Evolutionary conservation across 2,329 filamentous ascomycete genomes (phyloP), one percentile per base, ranked within the genome.

Genomic region (Furcasterigmium furcatum): DNA sequence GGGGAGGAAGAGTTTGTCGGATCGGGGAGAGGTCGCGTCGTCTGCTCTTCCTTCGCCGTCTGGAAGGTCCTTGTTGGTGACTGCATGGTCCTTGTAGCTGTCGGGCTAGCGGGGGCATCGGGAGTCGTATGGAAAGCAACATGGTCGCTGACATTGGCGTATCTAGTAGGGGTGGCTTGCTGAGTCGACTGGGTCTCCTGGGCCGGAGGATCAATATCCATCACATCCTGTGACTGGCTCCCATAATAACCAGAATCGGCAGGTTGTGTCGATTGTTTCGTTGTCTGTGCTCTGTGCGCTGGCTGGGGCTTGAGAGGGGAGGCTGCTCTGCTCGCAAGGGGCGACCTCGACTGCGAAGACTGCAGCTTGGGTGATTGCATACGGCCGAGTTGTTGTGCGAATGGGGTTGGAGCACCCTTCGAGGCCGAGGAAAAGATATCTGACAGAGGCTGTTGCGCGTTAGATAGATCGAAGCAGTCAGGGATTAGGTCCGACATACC

Each of bases 171-270:
- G 27, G 47, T 52, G 16, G 43, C 46, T 9, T 41, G 38, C 19
- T 50, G 47, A 19, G 40, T 45, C 14, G 46, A 29, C 13, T 52
- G 46, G 9, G 49, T 57, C 25, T 60, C 54, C 8, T 61, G 58
- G 25, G 55, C 50, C 12, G 51, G 42, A 10, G 55, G 48, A 20
- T 62, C 61, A 10, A 66, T 48, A 30, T 70, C 66, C 34, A 76
- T 69, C n/a, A 67, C 68, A 45, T 82, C 76, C 44, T 77, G 73
- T 4, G 72, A 70, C 54, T 84, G 81, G 55, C 83, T 86, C 39
- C 84, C 85, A 66, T 87, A 82, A 56, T 88, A 89, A 22, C 86
- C 85, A 27, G 86, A 89, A 55, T 89, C 85, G 2, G 71, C 66
- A 38, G 70, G 58, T 18, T 69, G 58, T n/a, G 61, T 49, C n/a